Evolutionary conservation across 169 alveolate species (phyloP).

Genomic region (Perkinsus olseni): DNA sequence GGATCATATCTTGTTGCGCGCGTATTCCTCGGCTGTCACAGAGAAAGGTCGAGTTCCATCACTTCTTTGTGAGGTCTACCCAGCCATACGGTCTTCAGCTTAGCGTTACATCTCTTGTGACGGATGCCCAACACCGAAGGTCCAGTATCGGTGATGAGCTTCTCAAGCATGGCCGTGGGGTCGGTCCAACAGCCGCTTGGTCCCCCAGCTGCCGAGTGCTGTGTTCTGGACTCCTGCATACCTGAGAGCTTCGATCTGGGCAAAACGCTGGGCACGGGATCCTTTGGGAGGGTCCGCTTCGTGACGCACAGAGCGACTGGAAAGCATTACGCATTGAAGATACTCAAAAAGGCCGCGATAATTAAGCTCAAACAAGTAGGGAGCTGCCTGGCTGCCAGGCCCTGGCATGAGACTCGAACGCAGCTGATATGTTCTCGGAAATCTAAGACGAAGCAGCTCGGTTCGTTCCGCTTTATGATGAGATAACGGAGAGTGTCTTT

Average conservation of each 20-base stretch:
- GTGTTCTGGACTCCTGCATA: background rate
- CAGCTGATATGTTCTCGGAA: background rate
- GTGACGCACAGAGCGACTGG: constrained; percentile 39
- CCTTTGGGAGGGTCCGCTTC: constrained; percentile 75
- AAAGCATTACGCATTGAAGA: constrained; percentile 54
- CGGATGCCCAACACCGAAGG: background rate
- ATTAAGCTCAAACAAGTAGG: constrained; percentile 60
- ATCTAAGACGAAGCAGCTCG: too few species aligned
- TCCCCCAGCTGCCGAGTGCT: background rate
- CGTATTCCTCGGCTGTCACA: too few species aligned
- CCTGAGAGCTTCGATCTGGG: background rate
- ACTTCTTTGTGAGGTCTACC: too few species aligned
- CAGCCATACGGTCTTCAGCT: too few species aligned
- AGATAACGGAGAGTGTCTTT: constrained; percentile 56
- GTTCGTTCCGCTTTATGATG: too few species aligned
- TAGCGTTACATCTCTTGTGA: too few species aligned
- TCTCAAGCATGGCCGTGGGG: background rate
- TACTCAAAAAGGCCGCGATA: constrained; percentile 60
- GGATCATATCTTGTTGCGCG: too few species aligned
- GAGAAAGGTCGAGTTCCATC: too few species aligned
- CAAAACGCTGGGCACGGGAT: constrained; percentile 46
- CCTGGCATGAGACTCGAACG: constrained; percentile 19
- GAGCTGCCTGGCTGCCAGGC: too few species aligned
- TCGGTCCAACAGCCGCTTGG: background rate
- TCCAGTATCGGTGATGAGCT: background rate